Evolutionary conservation across 1,284 basidiomycete genomes (phyloP), one percentile per base, ranked within the genome.

Genomic region (Chiua sp.): DNA sequence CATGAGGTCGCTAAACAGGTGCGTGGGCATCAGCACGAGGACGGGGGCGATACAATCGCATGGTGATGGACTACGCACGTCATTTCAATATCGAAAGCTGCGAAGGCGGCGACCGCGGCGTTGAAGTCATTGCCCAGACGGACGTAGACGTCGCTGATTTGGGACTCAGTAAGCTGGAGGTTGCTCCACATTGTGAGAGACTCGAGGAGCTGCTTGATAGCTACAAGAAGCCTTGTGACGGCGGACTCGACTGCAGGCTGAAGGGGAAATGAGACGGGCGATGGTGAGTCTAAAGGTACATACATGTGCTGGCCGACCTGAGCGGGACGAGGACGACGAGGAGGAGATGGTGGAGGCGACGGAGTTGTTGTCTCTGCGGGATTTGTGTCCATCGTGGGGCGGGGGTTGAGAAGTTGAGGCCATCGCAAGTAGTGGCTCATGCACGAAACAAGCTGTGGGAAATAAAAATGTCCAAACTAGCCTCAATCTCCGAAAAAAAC

Each of bases 121-220:
- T 98, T 98, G 81, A 99, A 98, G 72, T 98, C 96, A 76, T 99
- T 98, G 23, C 97, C 97, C 22, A 99, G 82, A 51, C 91, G 87
- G 56, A 99, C 98, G 75, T 99, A 99, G 59, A 98, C 92, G 75
- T 98, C 94, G 80, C 95, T 98, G 67, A 99, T 96, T 68, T 93
- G 81, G 32, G 80, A 81, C 72, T 99, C 97, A 56, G 87, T 83
- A 62, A 93, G 83, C 63, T 88, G 82, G 51, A 87, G 79, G 57
- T 85, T 82, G 70, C 93, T 93, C 96, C 96, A 98, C 77, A 88
- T 82, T 13, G 94, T 96, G 59, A 99, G 82, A 1, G 93, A 87
- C 73, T 98, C 96, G 47, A 99, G 85, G 30, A 99, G 86, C 71
- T 94, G 88, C 75, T 98, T 98, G 64, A 98, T 98, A 23, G 95